phyloP scores from a whole-genome alignment of 495 filamentous ascomycete genomes.

The Delitschia confertaspora region DNA sequence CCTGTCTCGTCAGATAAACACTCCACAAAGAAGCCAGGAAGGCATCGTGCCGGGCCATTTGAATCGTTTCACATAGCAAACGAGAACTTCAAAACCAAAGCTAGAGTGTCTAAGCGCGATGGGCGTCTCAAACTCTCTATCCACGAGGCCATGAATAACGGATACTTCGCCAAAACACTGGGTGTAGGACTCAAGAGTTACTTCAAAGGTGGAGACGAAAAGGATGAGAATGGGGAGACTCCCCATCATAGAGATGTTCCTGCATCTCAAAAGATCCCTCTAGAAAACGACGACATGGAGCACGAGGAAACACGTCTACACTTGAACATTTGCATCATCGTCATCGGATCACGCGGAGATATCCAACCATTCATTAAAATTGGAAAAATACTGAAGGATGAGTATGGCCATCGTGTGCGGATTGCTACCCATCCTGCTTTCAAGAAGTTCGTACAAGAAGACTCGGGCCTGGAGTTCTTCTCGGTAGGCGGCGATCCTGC shows the following conservation, averaged over 20 bases:
- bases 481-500: slow-evolving; percentile 62
- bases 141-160: slow-evolving; percentile 55
- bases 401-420: slow-evolving; percentile 60
- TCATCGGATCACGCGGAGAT: slow-evolving; percentile 67
- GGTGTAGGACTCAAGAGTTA: slow-evolving; percentile 46
- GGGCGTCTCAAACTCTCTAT: slow-evolving; percentile 62
- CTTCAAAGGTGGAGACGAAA: slow-evolving; percentile 22
- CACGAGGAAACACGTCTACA: slow-evolving; percentile 34
- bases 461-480: slow-evolving; percentile 60
- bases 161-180: slow-evolving; percentile 61
- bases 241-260: background rate
- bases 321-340: slow-evolving; percentile 70
- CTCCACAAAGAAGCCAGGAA: background rate
- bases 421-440: slow-evolving; percentile 63
- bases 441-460: slow-evolving; percentile 56
- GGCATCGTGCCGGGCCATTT: slow-evolving; percentile 14
- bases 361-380: slow-evolving; percentile 69
- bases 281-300: slow-evolving; percentile 21
- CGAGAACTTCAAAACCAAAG: slow-evolving; percentile 53
- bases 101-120: slow-evolving; percentile 58
- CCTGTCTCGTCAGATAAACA: background rate
- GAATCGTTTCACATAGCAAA: slow-evolving; percentile 49
- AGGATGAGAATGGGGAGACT: background rate
- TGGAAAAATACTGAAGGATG: slow-evolving; percentile 57
- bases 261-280: slow-evolving; percentile 11